Conservation (phyloP, 2,329 filamentous ascomycete species). For the Cercospora citrullina region DNA sequence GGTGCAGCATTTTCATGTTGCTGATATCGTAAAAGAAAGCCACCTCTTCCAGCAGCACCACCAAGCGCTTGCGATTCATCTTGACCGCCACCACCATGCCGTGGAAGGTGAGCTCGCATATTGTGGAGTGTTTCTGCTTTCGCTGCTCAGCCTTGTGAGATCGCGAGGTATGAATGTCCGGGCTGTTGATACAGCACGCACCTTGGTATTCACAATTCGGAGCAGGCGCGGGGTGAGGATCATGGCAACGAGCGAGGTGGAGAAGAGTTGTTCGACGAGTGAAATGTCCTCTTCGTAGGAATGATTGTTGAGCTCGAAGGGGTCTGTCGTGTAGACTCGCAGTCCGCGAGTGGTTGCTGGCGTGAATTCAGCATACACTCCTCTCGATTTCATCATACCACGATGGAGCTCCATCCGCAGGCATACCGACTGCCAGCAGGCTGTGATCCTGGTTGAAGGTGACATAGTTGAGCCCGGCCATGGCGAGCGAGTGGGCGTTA, state of each 20-base stretch:
- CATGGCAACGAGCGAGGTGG: constrained; percentile 90
- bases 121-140: constrained; percentile 69
- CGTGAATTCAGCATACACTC: constrained; percentile 13
- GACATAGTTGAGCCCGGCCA: constrained; percentile 79
- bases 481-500: constrained; percentile 16
- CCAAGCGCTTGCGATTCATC: constrained; percentile 88
- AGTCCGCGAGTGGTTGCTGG: constrained; percentile 89
- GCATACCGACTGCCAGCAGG: constrained; percentile 87
- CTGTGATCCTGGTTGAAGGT: constrained; percentile 99
- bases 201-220: constrained; percentile 97
- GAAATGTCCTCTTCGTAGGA: constrained; percentile 88
- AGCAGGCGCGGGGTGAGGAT: constrained; percentile 88
- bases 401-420: background rate
- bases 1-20: constrained; percentile 94
- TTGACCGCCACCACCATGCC: constrained; percentile 94
- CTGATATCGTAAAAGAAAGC: constrained; percentile 99
- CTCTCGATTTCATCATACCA: constrained; percentile 6
- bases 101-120: constrained; percentile 97
- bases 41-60: constrained; percentile 90
- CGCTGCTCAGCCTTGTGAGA: constrained; percentile 28
- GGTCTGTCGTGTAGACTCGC: constrained; percentile 94
- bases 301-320: constrained; percentile 92
- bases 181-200: constrained; percentile 44
- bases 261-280: constrained; percentile 98
- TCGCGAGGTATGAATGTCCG: constrained; percentile 6